Conservation (phyloP, 495 filamentous ascomycete genomes). For the Arthonia radiata region DNA sequence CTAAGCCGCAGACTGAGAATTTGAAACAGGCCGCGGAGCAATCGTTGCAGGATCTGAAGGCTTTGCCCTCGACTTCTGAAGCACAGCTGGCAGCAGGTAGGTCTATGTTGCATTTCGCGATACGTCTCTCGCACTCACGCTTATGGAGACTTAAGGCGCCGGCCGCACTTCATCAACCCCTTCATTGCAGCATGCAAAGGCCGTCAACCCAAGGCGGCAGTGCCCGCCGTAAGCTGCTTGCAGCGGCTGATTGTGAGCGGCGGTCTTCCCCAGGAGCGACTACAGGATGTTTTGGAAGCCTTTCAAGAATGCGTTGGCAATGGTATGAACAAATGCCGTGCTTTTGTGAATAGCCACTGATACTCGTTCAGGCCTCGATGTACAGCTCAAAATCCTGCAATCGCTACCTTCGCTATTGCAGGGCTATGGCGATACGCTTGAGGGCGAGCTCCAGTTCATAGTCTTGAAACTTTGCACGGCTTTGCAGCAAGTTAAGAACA, state of each 20-base stretch:
- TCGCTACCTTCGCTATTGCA: constrained; percentile 76
- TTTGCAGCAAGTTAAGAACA: constrained; percentile 69
- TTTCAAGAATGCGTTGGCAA: constrained; percentile 54
- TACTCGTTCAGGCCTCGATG: constrained; percentile 39
- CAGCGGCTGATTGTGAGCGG: constrained; percentile 65
- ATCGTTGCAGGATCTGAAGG: constrained; percentile 72
- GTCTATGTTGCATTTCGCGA: constrained; percentile 12
- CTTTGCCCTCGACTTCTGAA: constrained; percentile 49
- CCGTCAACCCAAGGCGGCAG: constrained; percentile 67
- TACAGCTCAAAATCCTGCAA: constrained; percentile 90
- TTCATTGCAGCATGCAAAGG: constrained; percentile 82
- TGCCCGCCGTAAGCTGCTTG: constrained; percentile 64
- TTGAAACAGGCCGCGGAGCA: constrained; percentile 65
- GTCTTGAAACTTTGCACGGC: constrained; percentile 76
- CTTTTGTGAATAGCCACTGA: neutral
- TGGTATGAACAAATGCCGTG: constrained; percentile 15
- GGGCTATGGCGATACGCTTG: constrained; percentile 64
- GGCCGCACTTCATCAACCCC: constrained; percentile 64
- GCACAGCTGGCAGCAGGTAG: constrained; percentile 63
- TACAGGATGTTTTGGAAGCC: constrained; percentile 68
- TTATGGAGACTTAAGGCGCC: constrained; percentile 49
- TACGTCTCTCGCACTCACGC: too few relatives aligned
- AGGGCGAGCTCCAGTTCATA: constrained; percentile 53
- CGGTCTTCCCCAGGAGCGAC: constrained; percentile 42
- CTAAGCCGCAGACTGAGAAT: constrained; percentile 1